These are phyloP conservation scores for Globisporangium sylvaticum DNA, from an alignment of 352 stramenopile genomes.

Conservation along the genomic window DNA sequence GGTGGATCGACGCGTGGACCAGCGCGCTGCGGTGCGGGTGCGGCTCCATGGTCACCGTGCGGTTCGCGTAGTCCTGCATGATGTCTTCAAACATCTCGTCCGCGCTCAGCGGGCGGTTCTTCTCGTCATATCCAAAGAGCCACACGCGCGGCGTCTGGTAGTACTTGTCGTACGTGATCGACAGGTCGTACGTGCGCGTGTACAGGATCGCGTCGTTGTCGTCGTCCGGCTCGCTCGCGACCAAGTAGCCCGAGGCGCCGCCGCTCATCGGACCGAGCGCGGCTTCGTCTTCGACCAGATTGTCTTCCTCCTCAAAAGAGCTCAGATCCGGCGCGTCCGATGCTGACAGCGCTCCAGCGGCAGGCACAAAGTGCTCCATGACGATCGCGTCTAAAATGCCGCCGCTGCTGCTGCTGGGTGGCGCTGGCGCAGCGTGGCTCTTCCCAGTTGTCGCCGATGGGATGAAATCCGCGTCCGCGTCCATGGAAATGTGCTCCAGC, in stretches of 20 bases:
- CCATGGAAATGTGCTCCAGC: slow-evolving; percentile 60
- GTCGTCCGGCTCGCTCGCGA: slow-evolving; percentile 74
- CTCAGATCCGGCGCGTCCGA: slow-evolving; percentile 44
- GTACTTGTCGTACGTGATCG: slow-evolving; percentile 99
- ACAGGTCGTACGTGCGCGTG: slow-evolving; percentile 97
- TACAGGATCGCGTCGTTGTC: slow-evolving; percentile 91
- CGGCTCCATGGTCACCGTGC: slow-evolving; percentile 98
- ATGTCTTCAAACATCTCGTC: slow-evolving; percentile 98
- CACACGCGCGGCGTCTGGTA: slow-evolving; percentile 99
- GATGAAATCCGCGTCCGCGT: slow-evolving; percentile 17
- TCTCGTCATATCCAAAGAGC: slow-evolving; percentile 96
- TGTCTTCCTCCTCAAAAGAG: slow-evolving; percentile 76
- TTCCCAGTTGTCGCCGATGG: background rate
- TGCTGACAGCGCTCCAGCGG: background rate
- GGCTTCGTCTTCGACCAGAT: slow-evolving; percentile 68
- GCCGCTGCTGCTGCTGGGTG: slow-evolving; percentile 2
- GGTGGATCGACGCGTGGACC: slow-evolving; percentile 95
- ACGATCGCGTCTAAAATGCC: slow-evolving; percentile 68
- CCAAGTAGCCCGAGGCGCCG: slow-evolving; percentile 57
- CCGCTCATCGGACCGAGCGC: slow-evolving; percentile 23
- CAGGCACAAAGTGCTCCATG: slow-evolving; percentile 57
- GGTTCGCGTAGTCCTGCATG: slow-evolving; percentile 98
- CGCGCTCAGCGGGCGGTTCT: slow-evolving; percentile 79
- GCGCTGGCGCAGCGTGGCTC: background rate
- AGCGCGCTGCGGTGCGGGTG: slow-evolving; percentile 91